Conservation (phyloP, 2,329 filamentous ascomycete genomes). For the Penicillium sp. region DNA sequence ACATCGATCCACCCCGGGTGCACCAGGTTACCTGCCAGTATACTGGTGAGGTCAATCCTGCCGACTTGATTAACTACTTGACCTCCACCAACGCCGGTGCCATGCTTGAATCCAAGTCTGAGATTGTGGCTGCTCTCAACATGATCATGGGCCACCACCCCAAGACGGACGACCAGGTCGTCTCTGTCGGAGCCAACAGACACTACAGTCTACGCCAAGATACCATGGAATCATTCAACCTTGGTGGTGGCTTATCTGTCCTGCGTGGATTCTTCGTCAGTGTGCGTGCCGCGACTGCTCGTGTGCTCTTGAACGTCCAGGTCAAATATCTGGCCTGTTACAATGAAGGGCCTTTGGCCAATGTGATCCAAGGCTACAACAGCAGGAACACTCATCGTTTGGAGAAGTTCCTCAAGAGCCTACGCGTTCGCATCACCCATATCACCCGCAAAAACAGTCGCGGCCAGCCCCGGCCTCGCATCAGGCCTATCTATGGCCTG, state of each 20-base stretch:
- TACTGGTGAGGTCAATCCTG: conserved; percentile 35
- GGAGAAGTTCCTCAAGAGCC: conserved; percentile 38
- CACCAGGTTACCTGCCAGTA: conserved; percentile 38
- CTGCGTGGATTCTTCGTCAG: conserved; percentile 62
- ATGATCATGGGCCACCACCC: conserved; percentile 54
- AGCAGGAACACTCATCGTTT: conserved; percentile 23
- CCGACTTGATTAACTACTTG: conserved; percentile 48
- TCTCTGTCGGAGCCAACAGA: conserved; percentile 53
- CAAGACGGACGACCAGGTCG: conserved; percentile 42
- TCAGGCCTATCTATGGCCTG: conserved; percentile 49
- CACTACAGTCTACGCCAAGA: conserved; percentile 47
- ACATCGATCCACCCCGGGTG: conserved; percentile 30
- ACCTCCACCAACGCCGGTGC: conserved; percentile 35
- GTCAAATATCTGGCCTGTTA: conserved; percentile 61
- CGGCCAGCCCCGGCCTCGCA: conserved; percentile 33
- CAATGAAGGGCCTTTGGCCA: conserved; percentile 44
- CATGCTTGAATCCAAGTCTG: conserved; percentile 46
- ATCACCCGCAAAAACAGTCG: conserved; percentile 37
- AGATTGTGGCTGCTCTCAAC: conserved; percentile 58
- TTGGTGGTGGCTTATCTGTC: conserved; percentile 55
- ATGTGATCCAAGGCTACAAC: conserved; percentile 35
- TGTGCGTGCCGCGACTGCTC: conserved; percentile 57
- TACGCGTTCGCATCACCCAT: conserved; percentile 45
- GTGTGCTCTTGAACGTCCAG: conserved; percentile 62
- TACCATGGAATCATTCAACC: conserved; percentile 34